Percentiles rank a stretch among this genome's conserved stretches.
These are phyloP conservation scores for Alternaria novae-zelandiae DNA, from an alignment of 2,329 filamentous ascomycete genomes.

Conservation along the genomic window DNA sequence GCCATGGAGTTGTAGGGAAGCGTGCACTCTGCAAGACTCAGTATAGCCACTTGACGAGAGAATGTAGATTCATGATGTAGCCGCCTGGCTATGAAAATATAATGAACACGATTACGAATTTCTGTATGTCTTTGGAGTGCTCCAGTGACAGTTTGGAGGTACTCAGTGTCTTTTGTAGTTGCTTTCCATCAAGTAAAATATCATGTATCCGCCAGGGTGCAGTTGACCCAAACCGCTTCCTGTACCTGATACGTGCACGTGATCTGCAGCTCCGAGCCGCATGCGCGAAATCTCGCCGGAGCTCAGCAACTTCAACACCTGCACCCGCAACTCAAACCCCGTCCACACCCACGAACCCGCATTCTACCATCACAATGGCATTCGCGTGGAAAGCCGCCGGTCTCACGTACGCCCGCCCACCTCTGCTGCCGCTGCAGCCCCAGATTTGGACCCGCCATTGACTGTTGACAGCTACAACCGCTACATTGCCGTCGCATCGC, in stretches of 20 bases:
- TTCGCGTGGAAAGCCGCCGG: slow-evolving; percentile 99
- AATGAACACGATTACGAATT: slow-evolving; percentile 23
- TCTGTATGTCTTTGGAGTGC: background rate
- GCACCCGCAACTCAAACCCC: slow-evolving; percentile 31
- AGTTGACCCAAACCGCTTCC: background rate
- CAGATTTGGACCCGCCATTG: slow-evolving; percentile 29
- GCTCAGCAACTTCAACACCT: slow-evolving; percentile 34
- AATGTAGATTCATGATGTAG: slow-evolving; percentile 13
- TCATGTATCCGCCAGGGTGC: background rate
- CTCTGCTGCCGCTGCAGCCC: background rate
- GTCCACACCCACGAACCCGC: slow-evolving; percentile 31
- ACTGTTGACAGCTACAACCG: slow-evolving; percentile 86
- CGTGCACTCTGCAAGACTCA: background rate
- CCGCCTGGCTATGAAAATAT: slow-evolving; percentile 27
- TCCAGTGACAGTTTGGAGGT: background rate
- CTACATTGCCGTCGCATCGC: slow-evolving; percentile 94
- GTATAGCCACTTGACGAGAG: background rate
- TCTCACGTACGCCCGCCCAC: slow-evolving; percentile 74
- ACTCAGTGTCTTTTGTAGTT: background rate
- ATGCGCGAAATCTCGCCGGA: slow-evolving; percentile 36
- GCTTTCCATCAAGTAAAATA: background rate
- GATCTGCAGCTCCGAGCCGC: slow-evolving; percentile 34
- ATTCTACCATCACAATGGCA: slow-evolving; percentile 74
- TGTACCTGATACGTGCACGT: slow-evolving; percentile 21
- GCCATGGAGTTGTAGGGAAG: slow-evolving; percentile 56